Evolutionary conservation across 2,329 filamentous ascomycete species (phyloP).

Genomic region (Fusarium ambrosium): DNA sequence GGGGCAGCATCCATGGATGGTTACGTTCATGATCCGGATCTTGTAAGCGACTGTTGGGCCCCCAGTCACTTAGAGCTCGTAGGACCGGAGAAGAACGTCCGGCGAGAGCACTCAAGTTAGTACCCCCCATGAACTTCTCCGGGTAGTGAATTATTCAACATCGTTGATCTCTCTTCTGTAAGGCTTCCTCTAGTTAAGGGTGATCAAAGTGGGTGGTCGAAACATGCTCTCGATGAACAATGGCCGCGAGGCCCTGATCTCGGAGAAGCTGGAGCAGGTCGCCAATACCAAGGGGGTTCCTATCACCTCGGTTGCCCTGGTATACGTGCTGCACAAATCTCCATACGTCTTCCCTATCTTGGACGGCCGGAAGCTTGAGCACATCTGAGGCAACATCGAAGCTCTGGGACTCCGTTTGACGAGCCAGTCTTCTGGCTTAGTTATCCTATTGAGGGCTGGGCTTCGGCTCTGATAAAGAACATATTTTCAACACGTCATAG

Average conservation of each 20-base stretch:
- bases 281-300: slow-evolving; percentile 64
- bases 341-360: slow-evolving; percentile 67
- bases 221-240: not conserved
- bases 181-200: not conserved
- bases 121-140: not conserved
- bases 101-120: not conserved
- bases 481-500: too few relatives aligned
- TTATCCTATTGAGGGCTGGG: too few relatives aligned
- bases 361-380: slow-evolving; percentile 65
- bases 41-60: not conserved
- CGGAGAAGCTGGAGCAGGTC: slow-evolving; percentile 71
- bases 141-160: not conserved
- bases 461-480: too few relatives aligned
- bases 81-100: too few relatives aligned
- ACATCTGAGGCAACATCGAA: slow-evolving; percentile 68
- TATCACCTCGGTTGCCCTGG: slow-evolving; percentile 70
- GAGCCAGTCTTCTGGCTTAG: slow-evolving; percentile 48
- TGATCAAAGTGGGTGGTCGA: slow-evolving; percentile 27
- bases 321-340: slow-evolving; percentile 65
- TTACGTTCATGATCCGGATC: not conserved
- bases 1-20: not conserved
- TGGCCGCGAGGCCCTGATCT: slow-evolving; percentile 60
- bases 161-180: not conserved
- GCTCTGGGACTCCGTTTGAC: slow-evolving; percentile 64
- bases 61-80: not conserved